Evolutionary conservation across 768 basidiomycete species (phyloP), one percentile per base, ranked within the genome.

Genomic region (Tremella yokohamensis): DNA sequence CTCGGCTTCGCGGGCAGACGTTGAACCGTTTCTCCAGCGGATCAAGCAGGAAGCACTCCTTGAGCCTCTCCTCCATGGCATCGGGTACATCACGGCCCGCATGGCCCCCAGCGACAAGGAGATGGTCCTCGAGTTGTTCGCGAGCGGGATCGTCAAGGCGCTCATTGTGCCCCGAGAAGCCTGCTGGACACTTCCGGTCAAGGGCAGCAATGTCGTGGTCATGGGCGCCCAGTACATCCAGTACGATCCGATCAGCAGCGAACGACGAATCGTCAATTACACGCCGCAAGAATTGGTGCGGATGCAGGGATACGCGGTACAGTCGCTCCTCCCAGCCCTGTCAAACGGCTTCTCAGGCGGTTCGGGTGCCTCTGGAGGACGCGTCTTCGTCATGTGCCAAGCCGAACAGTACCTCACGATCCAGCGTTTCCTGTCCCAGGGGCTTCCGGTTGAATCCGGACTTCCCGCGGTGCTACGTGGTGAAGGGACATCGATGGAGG

Each of bases 361-460:
- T 18, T 4, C n/a, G 6, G 13, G 34, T 24, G 52, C 59, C 34
- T 29, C 47, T 18, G 58, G 58, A 57, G 63, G 89, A 0, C 81
- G 82, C 56, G 92, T 94, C 78, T 81, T 87, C 68, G 77, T 98
- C 47, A 88, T 99, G 72, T 97, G 94, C 75, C 93, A 91, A 64
- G 80, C 84, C 6, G 93, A 96, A 73, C 84, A 86, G 49, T 83
- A 84, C 60, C 88, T 90, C 61, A 86, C 86, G 13, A 85, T 90
- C 72, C 82, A 82, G 44, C 85, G 87, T 22, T 91, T 94, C 79
- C 78, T 99, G 61, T 85, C 86, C 56, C 87, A 92, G 19, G 96
- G 96, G 4, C 79, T 94, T 19, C 90, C 91, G 1, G 78, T 97
- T 37, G 96, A 99, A 77, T 98, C 94, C 8, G 79, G 80, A 24